Percentiles rank a stretch among this genome's conserved stretches.
Evolutionary conservation across 345 rosid species (phyloP).

Genomic region (Citrus unshiu): DNA sequence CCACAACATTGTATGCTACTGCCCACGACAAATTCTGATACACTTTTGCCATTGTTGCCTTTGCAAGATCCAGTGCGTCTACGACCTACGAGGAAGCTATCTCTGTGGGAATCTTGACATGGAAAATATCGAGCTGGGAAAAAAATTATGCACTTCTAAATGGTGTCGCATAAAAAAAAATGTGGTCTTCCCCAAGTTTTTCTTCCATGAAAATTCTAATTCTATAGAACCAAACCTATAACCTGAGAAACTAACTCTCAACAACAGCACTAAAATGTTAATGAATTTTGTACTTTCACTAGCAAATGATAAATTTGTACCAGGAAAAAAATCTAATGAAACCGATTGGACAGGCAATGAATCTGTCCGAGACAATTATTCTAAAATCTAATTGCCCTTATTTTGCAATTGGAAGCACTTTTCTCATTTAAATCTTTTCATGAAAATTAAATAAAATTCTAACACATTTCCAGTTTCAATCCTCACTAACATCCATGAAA

Average conservation of each 20-base stretch:
- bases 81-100: conserved; percentile 46
- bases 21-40: conserved; percentile 94
- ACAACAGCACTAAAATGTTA: background rate
- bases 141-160: background rate
- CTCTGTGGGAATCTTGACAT: background rate
- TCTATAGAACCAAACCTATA: background rate
- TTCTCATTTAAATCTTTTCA: background rate
- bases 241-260: background rate
- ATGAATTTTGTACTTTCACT: background rate
- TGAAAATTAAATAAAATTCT: background rate
- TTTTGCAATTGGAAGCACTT: background rate
- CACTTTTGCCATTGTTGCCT: conserved; percentile 85
- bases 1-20: conserved; percentile 67
- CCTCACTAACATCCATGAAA: background rate
- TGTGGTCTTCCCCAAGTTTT: background rate
- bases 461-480: background rate
- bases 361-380: background rate
- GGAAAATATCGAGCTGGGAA: background rate
- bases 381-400: background rate
- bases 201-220: background rate
- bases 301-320: background rate
- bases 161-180: background rate
- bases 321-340: background rate
- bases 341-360: background rate
- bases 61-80: conserved; percentile 81